Evolutionary conservation across 805 yeast genomes (phyloP), one percentile per base, ranked within the genome.

Genomic region (Starmerella sp.): DNA sequence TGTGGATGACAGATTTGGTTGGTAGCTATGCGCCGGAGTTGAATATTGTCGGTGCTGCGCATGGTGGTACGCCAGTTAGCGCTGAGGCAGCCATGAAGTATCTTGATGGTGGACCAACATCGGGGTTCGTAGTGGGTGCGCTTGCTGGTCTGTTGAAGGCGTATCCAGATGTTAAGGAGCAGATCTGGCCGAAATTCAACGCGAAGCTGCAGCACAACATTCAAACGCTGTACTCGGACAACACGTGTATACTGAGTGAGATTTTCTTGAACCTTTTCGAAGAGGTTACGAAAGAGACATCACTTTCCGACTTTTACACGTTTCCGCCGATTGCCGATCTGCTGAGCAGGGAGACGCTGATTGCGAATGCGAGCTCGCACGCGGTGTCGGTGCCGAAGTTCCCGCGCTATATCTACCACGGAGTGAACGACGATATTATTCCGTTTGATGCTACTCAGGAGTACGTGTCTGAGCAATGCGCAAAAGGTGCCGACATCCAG

Each of bases 41-140:
- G 29, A 39, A 39, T 15, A 11, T 39, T 8, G 29, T 39, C 1
- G 43, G 43, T 39, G 43, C 43, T 29, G 66, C 67, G 3, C 38
- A 48, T 32, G 56, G 57, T 34, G 59, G 59, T 6, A 45, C 57
- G 6, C 54, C 55, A 1, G 57, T 59, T 14, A 63, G 63, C 39
- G 38, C 62, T 9, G 51, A 46, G 15, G 53, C 58, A 9, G 47
- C 52, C 17, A 54, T 62, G 29, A 35, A 51, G n/a, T 43, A 15
- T 6, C 55, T 57, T 34, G 61, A 63, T 47, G 31, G 30, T 4
- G 28, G 30, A 7, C 15, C 54, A 6, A 55, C 47, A 44, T 54
- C 65, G 5, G 67, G 67, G 13, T 63, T 61, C 48, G 54, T 61
- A 9, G 59, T 63, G 17, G 62, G 60, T 11, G 65, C 64, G 1